phyloP scores from a whole-genome alignment of 768 basidiomycete species.

The Collybia nuda region DNA sequence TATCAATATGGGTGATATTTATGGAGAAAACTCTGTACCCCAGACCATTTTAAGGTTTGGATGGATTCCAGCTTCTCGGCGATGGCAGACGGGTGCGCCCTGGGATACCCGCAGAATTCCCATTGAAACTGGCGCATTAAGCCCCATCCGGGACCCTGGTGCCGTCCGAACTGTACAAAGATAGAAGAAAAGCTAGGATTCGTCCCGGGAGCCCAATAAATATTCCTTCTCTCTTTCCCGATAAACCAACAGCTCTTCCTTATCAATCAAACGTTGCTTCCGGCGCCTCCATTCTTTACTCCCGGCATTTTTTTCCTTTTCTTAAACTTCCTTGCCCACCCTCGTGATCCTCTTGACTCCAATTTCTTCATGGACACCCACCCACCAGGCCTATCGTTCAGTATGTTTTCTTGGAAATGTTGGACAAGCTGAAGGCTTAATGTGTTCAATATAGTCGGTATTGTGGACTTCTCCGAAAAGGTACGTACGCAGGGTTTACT shows the following conservation, averaged over 20 bases:
- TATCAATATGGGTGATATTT: too few species aligned
- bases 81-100: too few species aligned
- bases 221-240: constrained; percentile 14
- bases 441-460: constrained; percentile 52
- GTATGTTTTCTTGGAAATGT: constrained; percentile 39
- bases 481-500: constrained; percentile 30
- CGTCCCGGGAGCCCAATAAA: constrained; percentile 12
- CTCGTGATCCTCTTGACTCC: not conserved
- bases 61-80: too few species aligned
- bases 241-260: constrained; percentile 11
- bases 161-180: constrained; percentile 7
- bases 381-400: constrained; percentile 76
- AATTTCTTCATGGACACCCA: constrained; percentile 36
- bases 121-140: constrained; percentile 3
- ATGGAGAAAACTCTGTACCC: too few species aligned
- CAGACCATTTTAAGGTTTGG: too few species aligned
- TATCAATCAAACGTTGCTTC: constrained; percentile 14
- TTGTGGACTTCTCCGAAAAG: constrained; percentile 78
- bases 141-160: constrained; percentile 11
- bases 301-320: constrained; percentile 7
- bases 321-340: too few species aligned
- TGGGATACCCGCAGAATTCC: not conserved
- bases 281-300: constrained; percentile 11
- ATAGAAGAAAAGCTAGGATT: constrained; percentile 15
- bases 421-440: constrained; percentile 3